Evolutionary conservation across 352 stramenopile genomes (phyloP), one percentile per base, ranked within the genome.

Genomic region (Blastocystis sp.): DNA sequence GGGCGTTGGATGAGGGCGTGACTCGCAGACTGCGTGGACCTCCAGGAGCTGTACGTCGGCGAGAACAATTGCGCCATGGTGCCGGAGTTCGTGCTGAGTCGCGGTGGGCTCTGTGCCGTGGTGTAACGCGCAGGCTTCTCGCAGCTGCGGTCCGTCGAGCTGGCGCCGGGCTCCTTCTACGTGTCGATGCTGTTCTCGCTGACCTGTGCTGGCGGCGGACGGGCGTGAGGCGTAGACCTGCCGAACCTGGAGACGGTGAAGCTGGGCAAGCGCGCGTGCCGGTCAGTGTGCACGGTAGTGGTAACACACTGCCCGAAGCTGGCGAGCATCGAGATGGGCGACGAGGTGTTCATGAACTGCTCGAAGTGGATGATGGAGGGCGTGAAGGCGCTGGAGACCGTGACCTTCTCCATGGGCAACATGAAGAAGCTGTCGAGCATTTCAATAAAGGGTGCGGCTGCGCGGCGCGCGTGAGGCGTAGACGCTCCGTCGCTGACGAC

Each of bases 261-360:
- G 14, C 23, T 71, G 3, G 64, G 23, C 7, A 71, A 41, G 23
- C 40, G 43, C 7, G 64, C 64, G 7, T 71, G 64, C 43, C 40
- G 48, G 23, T 14, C 2, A 2, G 64, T 1, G 19, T n/a, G 40
- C 10, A 40, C 64, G 2, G 5, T 71, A 0, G 23, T 71, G 23
- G 48, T 71, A 7, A 38, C 7, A 7, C n/a, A 23, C 2, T 38
- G 64, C 23, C 64, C 64, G 48, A 7, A 71, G 4, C 43, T 71
- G 23, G 48, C 17, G 23, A 52, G 14, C 4, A 71, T 71, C 17
- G 64, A 71, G 64, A 71, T 71, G 64, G 64, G 48, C 43, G 23
- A 71, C 7, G 64, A 21, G 4, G 40, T 23, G 23, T 71, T 40
- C 23, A 71, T 71, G 64, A 71, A 43, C 64, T 23, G 14, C 17